A percentile compares a stretch with the other conserved stretches of the same genome.
Evolutionary conservation across 768 basidiomycete species (phyloP).

Genomic region (Fibroporia radiculosa): DNA sequence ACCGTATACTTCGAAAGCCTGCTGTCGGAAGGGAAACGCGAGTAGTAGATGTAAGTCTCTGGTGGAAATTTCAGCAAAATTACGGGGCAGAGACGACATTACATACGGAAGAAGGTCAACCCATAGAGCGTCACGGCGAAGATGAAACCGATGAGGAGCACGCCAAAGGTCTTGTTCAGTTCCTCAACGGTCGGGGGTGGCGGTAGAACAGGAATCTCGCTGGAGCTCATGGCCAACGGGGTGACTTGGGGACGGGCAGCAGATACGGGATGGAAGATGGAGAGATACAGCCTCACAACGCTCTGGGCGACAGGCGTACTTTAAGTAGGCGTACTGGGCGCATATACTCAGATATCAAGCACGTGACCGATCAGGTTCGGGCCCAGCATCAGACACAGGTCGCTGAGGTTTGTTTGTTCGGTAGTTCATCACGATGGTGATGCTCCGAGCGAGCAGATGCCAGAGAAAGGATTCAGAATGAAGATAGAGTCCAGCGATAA

Average conservation of each 20-base stretch:
- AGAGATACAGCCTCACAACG: no score
- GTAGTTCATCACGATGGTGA: background rate
- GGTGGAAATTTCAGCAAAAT: background rate
- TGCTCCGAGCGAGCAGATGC: background rate
- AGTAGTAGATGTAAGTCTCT: constrained; percentile 21
- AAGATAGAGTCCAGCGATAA: no score
- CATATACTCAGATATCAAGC: no score
- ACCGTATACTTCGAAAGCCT: constrained; percentile 13
- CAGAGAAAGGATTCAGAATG: no score
- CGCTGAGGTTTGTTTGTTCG: no score
- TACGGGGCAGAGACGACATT: background rate
- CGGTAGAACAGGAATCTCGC: background rate
- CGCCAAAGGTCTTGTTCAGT: constrained; percentile 17
- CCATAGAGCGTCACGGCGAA: constrained; percentile 19
- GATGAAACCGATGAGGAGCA: constrained; percentile 21
- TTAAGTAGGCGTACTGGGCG: no score
- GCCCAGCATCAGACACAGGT: no score
- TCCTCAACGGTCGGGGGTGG: constrained; percentile 1
- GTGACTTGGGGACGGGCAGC: background rate
- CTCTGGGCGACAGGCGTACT: no score
- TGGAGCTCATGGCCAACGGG: background rate
- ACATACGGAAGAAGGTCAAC: constrained; percentile 21
- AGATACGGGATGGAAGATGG: background rate
- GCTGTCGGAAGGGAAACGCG: constrained; percentile 15
- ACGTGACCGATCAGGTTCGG: no score